These are phyloP conservation scores for Aspergillus versicolor DNA, from an alignment of 2,329 filamentous ascomycete genomes.

Conservation along the genomic window DNA sequence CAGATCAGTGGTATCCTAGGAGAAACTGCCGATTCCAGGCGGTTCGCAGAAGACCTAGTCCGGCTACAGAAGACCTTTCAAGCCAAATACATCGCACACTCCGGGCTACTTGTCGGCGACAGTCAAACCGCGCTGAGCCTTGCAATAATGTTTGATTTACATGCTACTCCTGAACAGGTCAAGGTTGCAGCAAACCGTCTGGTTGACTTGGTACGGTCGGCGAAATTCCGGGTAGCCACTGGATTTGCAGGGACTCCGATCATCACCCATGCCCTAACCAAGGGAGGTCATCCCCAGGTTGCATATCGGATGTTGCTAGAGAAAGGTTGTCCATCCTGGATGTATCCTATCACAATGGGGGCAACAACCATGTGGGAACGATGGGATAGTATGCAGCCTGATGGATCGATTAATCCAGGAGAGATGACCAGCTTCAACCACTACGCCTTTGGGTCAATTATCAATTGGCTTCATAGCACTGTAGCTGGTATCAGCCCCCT, in stretches of 20 bases:
- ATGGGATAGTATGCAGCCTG: conserved; percentile 42
- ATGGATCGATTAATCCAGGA: conserved; percentile 41
- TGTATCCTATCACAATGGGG: conserved; percentile 43
- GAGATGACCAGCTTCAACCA: conserved; percentile 47
- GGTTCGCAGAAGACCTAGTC: conserved; percentile 20
- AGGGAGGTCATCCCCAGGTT: conserved; percentile 21
- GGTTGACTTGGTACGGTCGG: conserved; percentile 22
- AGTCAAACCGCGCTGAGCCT: conserved; percentile 32
- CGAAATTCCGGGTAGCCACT: conserved; percentile 33
- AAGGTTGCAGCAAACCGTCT: conserved; percentile 4
- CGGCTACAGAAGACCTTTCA: conserved; percentile 27
- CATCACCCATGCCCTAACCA: conserved; percentile 27
- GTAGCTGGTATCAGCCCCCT: conserved; percentile 26
- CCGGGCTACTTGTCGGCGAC: conserved; percentile 29
- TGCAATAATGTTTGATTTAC: conserved; percentile 27
- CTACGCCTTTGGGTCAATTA: conserved; percentile 42
- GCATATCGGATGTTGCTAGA: conserved; percentile 44
- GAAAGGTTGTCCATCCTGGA: conserved; percentile 35
- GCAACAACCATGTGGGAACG: conserved; percentile 48
- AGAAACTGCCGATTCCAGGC: conserved; percentile 17
- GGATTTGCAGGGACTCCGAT: conserved; percentile 37
- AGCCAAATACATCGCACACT: conserved; percentile 28
- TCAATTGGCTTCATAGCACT: conserved; percentile 38
- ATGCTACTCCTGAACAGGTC: conserved; percentile 11
- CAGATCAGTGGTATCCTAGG: conserved; percentile 27